Conservation (phyloP, 2,329 filamentous ascomycete genomes). For the Pezicula carpinea region DNA sequence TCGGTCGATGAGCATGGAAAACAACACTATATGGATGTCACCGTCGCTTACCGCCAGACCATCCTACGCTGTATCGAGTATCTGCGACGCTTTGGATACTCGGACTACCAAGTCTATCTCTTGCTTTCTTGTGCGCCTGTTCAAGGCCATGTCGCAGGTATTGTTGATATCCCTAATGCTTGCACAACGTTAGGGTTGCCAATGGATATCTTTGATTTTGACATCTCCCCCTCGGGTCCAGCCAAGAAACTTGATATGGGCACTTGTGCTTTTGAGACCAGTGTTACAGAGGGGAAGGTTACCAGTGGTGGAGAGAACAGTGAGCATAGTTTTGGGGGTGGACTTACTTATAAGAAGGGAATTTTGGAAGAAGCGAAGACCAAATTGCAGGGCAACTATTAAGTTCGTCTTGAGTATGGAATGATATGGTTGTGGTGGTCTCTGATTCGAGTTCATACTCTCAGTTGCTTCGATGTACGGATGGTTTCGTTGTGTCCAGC, state of each 20-base stretch:
- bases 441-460: too few relatives aligned
- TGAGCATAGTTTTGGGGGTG: conserved; percentile 45
- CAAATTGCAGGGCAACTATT: too few relatives aligned
- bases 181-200: conserved; percentile 86
- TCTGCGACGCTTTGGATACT: conserved; percentile 67
- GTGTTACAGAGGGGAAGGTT: conserved; percentile 39
- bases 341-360: conserved; percentile 40
- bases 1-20: conserved; percentile 83
- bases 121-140: conserved; percentile 81
- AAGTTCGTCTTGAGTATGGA: too few relatives aligned
- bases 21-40: conserved; percentile 84
- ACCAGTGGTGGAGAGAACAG: conserved; percentile 41
- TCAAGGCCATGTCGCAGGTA: conserved; percentile 82
- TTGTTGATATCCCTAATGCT: conserved; percentile 87
- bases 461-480: too few relatives aligned
- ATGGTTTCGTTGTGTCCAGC: too few relatives aligned
- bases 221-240: conserved; percentile 64
- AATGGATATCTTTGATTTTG: conserved; percentile 94
- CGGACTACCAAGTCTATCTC: conserved; percentile 76
- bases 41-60: conserved; percentile 81
- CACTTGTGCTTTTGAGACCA: conserved; percentile 59
- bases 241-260: conserved; percentile 65
- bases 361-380: too few relatives aligned
- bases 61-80: conserved; percentile 71
- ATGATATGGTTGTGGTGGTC: too few relatives aligned